These are phyloP conservation scores for Azolla pinnata DNA, from an alignment of 75 land plant species.

Conservation along the genomic window DNA sequence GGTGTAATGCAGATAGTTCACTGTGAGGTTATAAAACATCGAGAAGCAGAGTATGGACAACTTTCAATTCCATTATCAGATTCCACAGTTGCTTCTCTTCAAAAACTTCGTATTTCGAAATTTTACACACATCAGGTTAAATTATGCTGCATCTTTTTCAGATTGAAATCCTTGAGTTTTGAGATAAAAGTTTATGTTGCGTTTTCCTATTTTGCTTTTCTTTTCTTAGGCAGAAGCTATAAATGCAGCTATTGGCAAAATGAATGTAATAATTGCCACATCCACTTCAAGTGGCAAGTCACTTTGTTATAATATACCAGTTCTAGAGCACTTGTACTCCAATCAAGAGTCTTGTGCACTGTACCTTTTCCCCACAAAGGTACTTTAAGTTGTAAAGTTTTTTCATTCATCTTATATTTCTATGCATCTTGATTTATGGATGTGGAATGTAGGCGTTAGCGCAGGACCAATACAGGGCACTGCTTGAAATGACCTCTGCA, in stretches of 20 bases:
- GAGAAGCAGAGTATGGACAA: constrained; percentile 48
- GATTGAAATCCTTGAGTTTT: not conserved
- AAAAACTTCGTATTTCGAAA: constrained; percentile 42
- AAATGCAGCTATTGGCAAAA: constrained; percentile 43
- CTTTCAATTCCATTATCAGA: constrained; percentile 40
- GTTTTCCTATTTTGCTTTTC: not conserved
- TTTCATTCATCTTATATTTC: not conserved
- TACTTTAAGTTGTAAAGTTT: constrained; percentile 11
- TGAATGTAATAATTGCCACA: constrained; percentile 80
- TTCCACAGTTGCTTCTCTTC: constrained; percentile 36
- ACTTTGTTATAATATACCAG: constrained; percentile 90
- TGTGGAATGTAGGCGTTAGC: constrained; percentile 71
- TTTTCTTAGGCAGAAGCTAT: constrained; percentile 59
- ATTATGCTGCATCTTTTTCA: not conserved
- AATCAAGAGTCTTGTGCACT: constrained; percentile 65
- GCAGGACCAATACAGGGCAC: constrained; percentile 79
- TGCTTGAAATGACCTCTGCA: constrained; percentile 37
- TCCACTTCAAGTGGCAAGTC: constrained; percentile 98
- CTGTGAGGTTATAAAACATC: constrained; percentile 48
- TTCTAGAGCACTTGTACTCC: constrained; percentile 55
- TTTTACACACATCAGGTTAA: constrained; percentile 88
- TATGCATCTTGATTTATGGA: not conserved
- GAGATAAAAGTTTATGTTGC: not conserved
- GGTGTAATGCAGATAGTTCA: constrained; percentile 88
- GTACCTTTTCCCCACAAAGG: constrained; percentile 97